Base-by-base conservation (phyloP, 495 filamentous ascomycete genomes). In the Endocarpon pusillum region DNA sequence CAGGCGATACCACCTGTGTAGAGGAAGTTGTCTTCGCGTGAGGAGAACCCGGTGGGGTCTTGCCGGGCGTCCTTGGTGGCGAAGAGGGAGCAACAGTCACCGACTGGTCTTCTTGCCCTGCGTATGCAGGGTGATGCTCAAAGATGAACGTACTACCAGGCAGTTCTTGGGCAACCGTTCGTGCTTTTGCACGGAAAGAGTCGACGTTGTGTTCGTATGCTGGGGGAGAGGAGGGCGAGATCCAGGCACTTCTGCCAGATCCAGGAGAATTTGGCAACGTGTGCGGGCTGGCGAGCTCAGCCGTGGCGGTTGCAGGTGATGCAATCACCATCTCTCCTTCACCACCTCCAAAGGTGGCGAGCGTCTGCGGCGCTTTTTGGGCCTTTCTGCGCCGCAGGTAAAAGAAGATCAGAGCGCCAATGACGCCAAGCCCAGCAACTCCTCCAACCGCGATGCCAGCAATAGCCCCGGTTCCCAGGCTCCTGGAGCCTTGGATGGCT, bases 51-150 rank as follows among this genome's bases (percentile, higher is more conserved):
- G n/a, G n/a, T n/a, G n/a, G n/a, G n/a, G n/a, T n/a, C n/a, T n/a
- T n/a, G n/a, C n/a, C n/a, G n/a, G n/a, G n/a, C n/a, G n/a, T n/a
- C n/a, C n/a, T n/a, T n/a, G n/a, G n/a, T n/a, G n/a, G n/a, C n/a
- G n/a, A n/a, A n/a, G n/a, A n/a, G n/a, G n/a, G n/a, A n/a, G n/a
- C n/a, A n/a, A n/a, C n/a, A n/a, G n/a, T n/a, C n/a, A n/a, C n/a
- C n/a, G n/a, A n/a, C n/a, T n/a, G n/a, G n/a, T n/a, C 25, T 5
- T 28, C 25, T 15, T 15, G n/a, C 25, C 2, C 35, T 1, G 10
- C 33, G 25, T 46, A 38, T 11, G 36, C 38, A 11, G 46, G 46
- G 28, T 49, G 42, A 28, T 48, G 40, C 31, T 44, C 39, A 22
- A 41, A 29, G 7, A 42, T 36, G 34, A 36, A 34, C 14, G 39